phyloP scores from a whole-genome alignment of 2,329 filamentous ascomycete species.

The Penicillium sp. region DNA sequence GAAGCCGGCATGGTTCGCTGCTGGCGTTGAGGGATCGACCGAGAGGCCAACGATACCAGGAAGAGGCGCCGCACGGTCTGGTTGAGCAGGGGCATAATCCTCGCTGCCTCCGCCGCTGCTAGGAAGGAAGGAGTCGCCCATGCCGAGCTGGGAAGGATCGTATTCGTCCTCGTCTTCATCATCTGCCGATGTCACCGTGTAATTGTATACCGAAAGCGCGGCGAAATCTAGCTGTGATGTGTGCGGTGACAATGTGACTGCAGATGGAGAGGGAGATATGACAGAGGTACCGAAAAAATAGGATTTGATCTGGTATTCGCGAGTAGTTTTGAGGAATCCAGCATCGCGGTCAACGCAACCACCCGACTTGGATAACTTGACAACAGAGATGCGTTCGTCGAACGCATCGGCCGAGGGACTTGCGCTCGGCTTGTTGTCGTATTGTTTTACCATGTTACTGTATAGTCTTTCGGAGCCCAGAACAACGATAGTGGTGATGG shows the following conservation, averaged over 20 bases:
- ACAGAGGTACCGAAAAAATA: conserved; percentile 84
- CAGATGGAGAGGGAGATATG: conserved; percentile 48
- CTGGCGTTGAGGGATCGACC: conserved; percentile 20
- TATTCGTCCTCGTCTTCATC: conserved; percentile 57
- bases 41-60: conserved; percentile 28
- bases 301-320: conserved; percentile 79
- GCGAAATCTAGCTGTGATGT: conserved; percentile 83
- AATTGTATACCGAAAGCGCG: conserved; percentile 72
- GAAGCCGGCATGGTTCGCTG: conserved; percentile 24
- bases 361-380: conserved; percentile 81
- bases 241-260: conserved; percentile 79
- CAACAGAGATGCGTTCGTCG: conserved; percentile 73
- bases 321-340: conserved; percentile 71
- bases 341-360: conserved; percentile 80
- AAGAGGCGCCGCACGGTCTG: conserved; percentile 22
- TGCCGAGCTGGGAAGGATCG: conserved; percentile 38
- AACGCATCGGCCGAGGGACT: conserved; percentile 48
- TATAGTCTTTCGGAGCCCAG: conserved; percentile 78
- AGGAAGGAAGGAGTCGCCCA: conserved; percentile 41
- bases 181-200: conserved; percentile 61
- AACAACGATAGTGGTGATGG: conserved; percentile 79
- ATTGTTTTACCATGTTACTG: conserved; percentile 73
- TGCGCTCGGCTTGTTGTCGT: conserved; percentile 57
- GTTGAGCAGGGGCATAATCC: conserved; percentile 17
- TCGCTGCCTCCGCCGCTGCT: conserved; percentile 31